Percentiles rank a stretch among this genome's conserved stretches.
phyloP scores from a whole-genome alignment of 2,329 filamentous ascomycete species.

The Seiridium cupressi region DNA sequence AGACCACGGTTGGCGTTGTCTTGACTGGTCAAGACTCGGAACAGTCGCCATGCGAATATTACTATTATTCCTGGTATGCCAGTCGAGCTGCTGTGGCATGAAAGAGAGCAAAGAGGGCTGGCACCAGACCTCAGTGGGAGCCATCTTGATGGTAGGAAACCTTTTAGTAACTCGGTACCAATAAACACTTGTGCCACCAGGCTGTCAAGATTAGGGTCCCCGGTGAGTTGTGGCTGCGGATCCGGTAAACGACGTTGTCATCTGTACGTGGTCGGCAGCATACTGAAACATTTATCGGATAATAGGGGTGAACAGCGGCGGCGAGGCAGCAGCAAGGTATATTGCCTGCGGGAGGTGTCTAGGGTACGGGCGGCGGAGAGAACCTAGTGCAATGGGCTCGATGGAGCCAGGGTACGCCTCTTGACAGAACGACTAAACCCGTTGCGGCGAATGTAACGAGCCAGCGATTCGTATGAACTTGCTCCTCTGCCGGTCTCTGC shows the following conservation, averaged over 20 bases:
- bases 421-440: background rate
- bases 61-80: background rate
- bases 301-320: constrained; percentile 3
- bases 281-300: constrained; percentile 1
- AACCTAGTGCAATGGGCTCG: background rate
- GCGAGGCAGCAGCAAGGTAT: background rate
- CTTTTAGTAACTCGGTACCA: too few relatives aligned
- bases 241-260: background rate
- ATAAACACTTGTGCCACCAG: background rate
- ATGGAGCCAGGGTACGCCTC: background rate
- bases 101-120: constrained; percentile 8
- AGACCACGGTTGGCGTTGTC: constrained; percentile 18
- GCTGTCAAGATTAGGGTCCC: background rate
- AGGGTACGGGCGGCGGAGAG: background rate
- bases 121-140: constrained; percentile 9
- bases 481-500: background rate
- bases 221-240: background rate
- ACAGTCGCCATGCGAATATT: constrained; percentile 15
- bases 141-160: background rate
- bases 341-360: background rate
- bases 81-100: background rate
- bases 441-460: constrained; percentile 2
- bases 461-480: background rate
- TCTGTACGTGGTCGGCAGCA: background rate
- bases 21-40: constrained; percentile 4